Base-by-base conservation (phyloP, 345 rosid species). In the Pelargonium nanum region DNA sequence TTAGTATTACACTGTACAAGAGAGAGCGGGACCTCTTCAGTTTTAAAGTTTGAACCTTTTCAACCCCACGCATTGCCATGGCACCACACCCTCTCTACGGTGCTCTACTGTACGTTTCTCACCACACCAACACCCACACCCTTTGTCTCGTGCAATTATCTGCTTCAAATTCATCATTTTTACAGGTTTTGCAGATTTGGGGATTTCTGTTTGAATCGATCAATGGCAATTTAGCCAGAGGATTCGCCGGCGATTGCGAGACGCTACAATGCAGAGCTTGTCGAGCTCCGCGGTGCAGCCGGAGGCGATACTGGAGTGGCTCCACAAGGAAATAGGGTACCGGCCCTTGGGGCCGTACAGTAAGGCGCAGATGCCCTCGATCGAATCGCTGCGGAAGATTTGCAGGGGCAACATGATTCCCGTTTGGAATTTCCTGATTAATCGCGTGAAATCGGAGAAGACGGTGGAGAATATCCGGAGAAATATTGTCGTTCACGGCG, bases 391-490 rank as follows among this genome's bases (percentile, higher is more conserved):
- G 24, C 74, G 95, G 28, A 86, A 75, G 83, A 70, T 88, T 64
- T 86, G 87, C 30, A 83, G 96, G 24, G 98, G 98, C 30, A 88
- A 88, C 44, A 86, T 88, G 95, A 83, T 91, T 53, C 86, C 90
- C 24, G 56, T 84, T 57, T 88, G 96, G 95, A 72, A 55, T 58
- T 91, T 80, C 60, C 79, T 88, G 55, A 58, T 81, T 1, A 83
- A 80, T 65, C 80, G 90, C 30, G 90, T 88, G 71, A 88, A 83
- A 73, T 91, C 92, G 45, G 95, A 91, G 85, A 88, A 83, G 71
- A 86, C 87, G 1, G 92, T 83, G 63, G 85, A 84, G 80, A 83
- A 64, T 52, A 86, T 85, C 44, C 69, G 92, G 81, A 82, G 81
- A 69, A 91, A 88, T 32, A 91, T 84, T 24, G 75, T 70, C 34